Evolutionary conservation across 768 basidiomycete species (phyloP).

Genomic region (Lactarius tabidus): DNA sequence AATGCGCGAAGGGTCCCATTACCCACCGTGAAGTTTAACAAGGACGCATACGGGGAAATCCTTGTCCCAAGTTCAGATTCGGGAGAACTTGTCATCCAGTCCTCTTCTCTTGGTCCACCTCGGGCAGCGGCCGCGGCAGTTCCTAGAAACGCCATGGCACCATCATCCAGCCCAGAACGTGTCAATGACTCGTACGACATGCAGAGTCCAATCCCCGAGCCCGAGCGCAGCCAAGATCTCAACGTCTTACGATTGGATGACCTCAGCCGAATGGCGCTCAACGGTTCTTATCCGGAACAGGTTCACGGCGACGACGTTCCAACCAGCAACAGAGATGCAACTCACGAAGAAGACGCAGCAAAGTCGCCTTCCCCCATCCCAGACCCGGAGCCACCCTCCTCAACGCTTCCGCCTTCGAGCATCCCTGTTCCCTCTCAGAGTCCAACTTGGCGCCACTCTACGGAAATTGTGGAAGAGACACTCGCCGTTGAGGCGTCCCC

Average conservation of each 20-base stretch:
- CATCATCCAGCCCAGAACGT: not conserved
- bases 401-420: conserved; percentile 17
- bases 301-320: not conserved
- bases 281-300: conserved; percentile 4
- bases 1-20: conserved; percentile 10
- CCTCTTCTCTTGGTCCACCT: not conserved
- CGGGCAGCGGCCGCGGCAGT: not conserved
- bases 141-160: not conserved
- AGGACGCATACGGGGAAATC: conserved; percentile 17
- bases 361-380: not conserved
- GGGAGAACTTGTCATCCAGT: not conserved
- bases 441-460: conserved; percentile 1
- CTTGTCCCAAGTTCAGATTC: conserved; percentile 22
- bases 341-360: not conserved
- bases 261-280: conserved; percentile 8
- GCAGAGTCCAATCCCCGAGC: not conserved
- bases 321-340: not conserved
- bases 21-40: conserved; percentile 1
- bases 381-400: not conserved
- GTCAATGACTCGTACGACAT: not conserved
- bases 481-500: not conserved
- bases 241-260: not conserved
- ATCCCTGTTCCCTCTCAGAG: conserved; percentile 13
- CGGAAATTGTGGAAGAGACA: conserved; percentile 9
- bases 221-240: not conserved